These are phyloP conservation scores for Schizochytrium sp. DNA, from an alignment of 108 stramenopile genomes.

Conservation along the genomic window DNA sequence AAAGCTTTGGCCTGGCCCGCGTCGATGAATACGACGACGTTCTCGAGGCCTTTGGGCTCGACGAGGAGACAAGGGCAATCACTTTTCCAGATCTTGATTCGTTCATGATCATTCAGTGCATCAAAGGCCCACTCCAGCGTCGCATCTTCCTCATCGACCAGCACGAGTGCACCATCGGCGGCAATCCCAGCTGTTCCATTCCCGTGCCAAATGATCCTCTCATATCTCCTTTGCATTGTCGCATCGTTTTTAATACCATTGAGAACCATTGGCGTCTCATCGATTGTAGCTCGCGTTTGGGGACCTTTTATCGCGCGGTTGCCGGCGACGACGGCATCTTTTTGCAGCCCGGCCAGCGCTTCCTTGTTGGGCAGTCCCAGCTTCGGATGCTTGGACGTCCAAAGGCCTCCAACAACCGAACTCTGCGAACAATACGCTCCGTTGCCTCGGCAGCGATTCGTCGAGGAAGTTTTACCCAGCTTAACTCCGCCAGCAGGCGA, in stretches of 20 bases:
- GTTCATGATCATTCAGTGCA: background rate
- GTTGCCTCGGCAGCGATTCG: background rate
- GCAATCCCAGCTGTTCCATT: background rate
- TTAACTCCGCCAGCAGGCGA: no score
- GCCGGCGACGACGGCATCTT: background rate
- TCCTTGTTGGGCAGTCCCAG: background rate
- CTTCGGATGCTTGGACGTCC: background rate
- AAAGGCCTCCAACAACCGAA: background rate
- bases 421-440: background rate
- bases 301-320: background rate
- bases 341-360: constrained; percentile 9
- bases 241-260: background rate
- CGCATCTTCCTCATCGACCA: background rate
- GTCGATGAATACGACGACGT: constrained; percentile 5
- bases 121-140: background rate
- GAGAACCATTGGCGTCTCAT: constrained; percentile 8
- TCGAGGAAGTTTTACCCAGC: no score
- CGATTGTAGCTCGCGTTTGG: background rate
- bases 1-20: constrained; percentile 10
- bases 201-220: background rate
- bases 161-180: constrained; percentile 5
- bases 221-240: background rate
- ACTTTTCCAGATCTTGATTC: background rate
- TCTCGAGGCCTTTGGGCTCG: background rate
- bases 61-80: background rate